Conservation (phyloP, 2,329 filamentous ascomycete genomes). For the Fusarium tricinctum region DNA sequence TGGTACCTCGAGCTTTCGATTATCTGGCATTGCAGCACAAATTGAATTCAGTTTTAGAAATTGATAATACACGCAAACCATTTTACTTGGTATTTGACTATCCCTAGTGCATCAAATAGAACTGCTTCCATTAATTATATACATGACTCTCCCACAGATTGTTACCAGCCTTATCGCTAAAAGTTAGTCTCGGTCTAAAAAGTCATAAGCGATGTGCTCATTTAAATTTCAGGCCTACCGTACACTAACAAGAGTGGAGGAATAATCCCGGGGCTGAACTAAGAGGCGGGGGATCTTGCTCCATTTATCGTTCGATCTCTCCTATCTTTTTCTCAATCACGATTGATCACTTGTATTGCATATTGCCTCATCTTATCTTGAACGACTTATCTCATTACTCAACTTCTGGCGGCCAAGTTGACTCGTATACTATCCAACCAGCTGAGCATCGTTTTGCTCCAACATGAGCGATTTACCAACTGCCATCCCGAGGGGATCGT, state of each 20-base stretch:
- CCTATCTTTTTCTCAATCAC: background rate
- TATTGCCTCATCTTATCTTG: background rate
- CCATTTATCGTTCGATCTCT: slow-evolving; percentile 12
- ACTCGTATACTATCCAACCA: too few species aligned
- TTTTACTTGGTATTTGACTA: too few species aligned
- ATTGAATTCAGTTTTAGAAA: background rate
- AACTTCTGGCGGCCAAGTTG: accelerated
- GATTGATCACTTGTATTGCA: background rate
- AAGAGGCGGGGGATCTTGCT: slow-evolving; percentile 4
- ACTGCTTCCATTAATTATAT: too few species aligned
- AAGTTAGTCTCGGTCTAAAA: slow-evolving; percentile 11
- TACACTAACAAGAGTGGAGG: slow-evolving; percentile 19
- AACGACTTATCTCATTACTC: background rate
- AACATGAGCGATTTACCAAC: slow-evolving; percentile 25
- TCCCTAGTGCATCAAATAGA: too few species aligned
- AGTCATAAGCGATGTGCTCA: slow-evolving; percentile 2
- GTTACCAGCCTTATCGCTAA: background rate
- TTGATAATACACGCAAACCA: background rate
- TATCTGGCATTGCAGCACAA: background rate
- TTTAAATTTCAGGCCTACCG: slow-evolving; percentile 27
- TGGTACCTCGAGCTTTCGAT: too few species aligned
- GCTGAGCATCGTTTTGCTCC: accelerated
- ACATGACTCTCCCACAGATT: too few species aligned
- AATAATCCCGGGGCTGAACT: slow-evolving; percentile 1
- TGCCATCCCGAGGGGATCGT: slow-evolving; percentile 39